These are phyloP conservation scores for Nepenthes mirabilis DNA, from an alignment of 148 eudicot species.

Conservation along the genomic window DNA sequence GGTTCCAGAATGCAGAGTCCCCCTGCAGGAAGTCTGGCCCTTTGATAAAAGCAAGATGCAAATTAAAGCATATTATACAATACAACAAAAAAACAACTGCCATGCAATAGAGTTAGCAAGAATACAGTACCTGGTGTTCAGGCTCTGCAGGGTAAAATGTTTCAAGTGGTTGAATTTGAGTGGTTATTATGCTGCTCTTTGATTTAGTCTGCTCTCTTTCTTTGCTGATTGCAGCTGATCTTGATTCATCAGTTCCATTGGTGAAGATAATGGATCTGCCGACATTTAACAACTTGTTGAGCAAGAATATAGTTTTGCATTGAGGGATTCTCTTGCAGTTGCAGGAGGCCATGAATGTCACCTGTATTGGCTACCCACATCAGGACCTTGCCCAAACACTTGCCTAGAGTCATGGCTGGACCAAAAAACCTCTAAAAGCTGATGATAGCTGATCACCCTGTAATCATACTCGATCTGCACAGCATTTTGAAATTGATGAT, in stretches of 20 bases:
- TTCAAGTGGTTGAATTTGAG: conserved; percentile 77
- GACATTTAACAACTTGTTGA: conserved; percentile 2
- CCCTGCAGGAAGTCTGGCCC: no score
- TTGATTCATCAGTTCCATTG: conserved; percentile 74
- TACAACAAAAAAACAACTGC: not conserved
- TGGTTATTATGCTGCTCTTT: conserved; percentile 64
- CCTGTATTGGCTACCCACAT: conserved; percentile 96
- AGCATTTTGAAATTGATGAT: conserved; percentile 3
- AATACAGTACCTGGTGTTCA: conserved; percentile 77
- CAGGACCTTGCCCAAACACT: conserved; percentile 99
- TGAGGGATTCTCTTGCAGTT: not conserved
- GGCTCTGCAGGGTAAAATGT: conserved; percentile 83
- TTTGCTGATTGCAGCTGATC: conserved; percentile 71
- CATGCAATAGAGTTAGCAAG: not conserved
- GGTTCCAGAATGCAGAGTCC: no score
- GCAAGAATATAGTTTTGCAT: conserved; percentile 1
- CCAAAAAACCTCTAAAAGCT: conserved; percentile 93
- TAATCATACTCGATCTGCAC: conserved; percentile 86
- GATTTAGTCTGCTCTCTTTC: conserved; percentile 83
- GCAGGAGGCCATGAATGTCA: conserved; percentile 7
- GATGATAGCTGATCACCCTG: conserved; percentile 44
- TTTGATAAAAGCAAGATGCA: not conserved
- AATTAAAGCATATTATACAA: not conserved
- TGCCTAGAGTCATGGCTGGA: conserved; percentile 94
- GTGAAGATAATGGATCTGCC: conserved; percentile 85